These are phyloP conservation scores for Cladochytrium replicatum DNA, from an alignment of 192 early-diverging fungal species.

Conservation along the genomic window DNA sequence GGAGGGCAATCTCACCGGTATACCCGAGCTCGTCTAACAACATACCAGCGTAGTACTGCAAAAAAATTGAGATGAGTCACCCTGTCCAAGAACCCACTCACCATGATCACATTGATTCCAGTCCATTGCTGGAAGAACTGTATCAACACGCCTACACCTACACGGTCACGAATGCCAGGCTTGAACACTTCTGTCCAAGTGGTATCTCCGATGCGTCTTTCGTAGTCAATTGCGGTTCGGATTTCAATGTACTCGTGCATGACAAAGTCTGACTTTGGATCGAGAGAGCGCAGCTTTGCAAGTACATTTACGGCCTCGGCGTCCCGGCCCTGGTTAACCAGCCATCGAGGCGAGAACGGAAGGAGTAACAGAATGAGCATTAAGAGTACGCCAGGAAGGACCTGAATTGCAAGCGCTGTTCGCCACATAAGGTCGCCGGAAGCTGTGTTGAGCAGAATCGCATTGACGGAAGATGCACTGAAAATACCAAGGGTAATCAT, in stretches of 20 bases:
- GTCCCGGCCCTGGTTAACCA: background rate
- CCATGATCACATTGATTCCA: conserved; percentile 12
- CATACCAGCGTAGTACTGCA: too few species aligned
- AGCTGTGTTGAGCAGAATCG: background rate
- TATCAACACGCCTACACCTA: conserved; percentile 3
- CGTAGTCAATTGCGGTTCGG: background rate
- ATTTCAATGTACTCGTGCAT: conserved; percentile 2
- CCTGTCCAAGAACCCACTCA: background rate
- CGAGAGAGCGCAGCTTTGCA: background rate
- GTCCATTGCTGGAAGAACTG: conserved; percentile 16
- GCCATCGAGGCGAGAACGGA: conserved; percentile 3
- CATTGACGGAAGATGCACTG: conserved; percentile 6
- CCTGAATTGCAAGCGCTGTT: conserved; percentile 4
- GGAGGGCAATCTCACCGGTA: too few species aligned
- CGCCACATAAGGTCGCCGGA: conserved; percentile 5
- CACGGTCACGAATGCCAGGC: conserved; percentile 3
- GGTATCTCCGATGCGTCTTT: background rate
- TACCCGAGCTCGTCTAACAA: background rate
- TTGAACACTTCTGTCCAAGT: conserved; percentile 1
- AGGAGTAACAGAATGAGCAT: conserved; percentile 4
- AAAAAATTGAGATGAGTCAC: background rate
- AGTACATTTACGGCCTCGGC: background rate
- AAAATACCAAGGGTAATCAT: conserved; percentile 13
- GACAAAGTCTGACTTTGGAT: background rate
- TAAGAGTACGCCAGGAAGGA: conserved; percentile 4